Conservation (phyloP, 2,329 filamentous ascomycete species). For the Reticulascus tulasneorum region DNA sequence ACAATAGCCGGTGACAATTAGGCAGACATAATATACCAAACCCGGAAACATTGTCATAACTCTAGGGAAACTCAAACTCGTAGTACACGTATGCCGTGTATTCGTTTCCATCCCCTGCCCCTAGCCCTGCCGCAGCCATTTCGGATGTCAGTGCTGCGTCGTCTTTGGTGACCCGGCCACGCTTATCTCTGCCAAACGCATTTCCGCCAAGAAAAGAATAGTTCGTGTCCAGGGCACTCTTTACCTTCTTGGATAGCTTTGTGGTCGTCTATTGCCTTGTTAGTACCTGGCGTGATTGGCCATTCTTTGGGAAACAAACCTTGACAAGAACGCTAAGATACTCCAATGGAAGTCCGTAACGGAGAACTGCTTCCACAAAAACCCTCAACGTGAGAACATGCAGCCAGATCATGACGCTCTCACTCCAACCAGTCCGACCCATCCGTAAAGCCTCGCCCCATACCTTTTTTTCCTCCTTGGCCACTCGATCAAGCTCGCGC, state of each 20-base stretch:
- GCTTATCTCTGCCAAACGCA: conserved; percentile 89
- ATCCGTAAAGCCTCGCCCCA: conserved; percentile 89
- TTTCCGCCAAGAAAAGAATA: conserved; percentile 95
- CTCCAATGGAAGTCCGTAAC: conserved; percentile 87
- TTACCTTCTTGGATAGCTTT: conserved; percentile 79
- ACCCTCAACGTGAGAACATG: conserved; percentile 88
- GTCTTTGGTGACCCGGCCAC: conserved; percentile 86
- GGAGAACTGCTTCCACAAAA: conserved; percentile 96
- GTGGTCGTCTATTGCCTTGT: conserved; percentile 62
- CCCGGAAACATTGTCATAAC: no score
- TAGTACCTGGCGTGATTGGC: neutral
- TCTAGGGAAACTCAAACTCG: conserved; percentile 72
- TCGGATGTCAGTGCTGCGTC: conserved; percentile 76
- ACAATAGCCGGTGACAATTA: no score
- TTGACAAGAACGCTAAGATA: conserved; percentile 82
- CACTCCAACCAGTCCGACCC: conserved; percentile 88
- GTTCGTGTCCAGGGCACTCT: conserved; percentile 71
- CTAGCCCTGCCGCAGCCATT: conserved; percentile 71
- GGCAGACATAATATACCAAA: no score
- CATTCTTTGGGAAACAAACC: conserved; percentile 50
- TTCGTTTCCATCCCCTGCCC: conserved; percentile 68
- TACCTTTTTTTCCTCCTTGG: conserved; percentile 82
- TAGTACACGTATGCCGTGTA: conserved; percentile 98
- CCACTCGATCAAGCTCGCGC: conserved; percentile 76
- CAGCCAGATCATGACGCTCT: conserved; percentile 93